phyloP scores from a whole-genome alignment of 306 rosid species.

The Rosa persica region DNA sequence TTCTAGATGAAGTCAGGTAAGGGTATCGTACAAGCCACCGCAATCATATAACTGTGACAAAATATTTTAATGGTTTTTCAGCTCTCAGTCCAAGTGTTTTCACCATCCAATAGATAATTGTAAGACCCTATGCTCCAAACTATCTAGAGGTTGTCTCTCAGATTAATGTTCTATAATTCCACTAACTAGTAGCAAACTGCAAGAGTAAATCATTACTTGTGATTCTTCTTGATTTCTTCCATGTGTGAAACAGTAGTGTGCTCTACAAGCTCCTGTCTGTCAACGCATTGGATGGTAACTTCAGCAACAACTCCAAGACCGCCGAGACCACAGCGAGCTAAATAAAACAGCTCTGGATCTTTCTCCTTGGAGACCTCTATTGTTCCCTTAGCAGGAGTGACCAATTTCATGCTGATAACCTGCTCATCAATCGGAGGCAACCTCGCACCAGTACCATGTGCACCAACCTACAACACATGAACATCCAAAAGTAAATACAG shows the following conservation, averaged over 20 bases:
- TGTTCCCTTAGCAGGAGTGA: constrained; percentile 95
- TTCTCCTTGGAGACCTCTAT: constrained; percentile 78
- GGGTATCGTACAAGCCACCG: too few relatives aligned
- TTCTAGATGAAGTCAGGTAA: too few relatives aligned
- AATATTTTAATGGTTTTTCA: background rate
- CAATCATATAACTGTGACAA: background rate
- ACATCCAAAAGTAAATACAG: background rate
- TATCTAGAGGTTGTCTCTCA: background rate
- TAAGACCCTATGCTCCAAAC: background rate
- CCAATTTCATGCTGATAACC: constrained; percentile 83
- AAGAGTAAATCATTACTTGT: constrained; percentile 56
- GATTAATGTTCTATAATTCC: constrained; percentile 9
- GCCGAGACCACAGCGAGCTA: constrained; percentile 98
- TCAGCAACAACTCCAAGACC: constrained; percentile 98
- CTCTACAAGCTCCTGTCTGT: constrained; percentile 96
- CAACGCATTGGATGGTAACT: constrained; percentile 96
- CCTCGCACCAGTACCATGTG: constrained; percentile 95
- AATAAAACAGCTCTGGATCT: constrained; percentile 85
- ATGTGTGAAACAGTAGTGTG: constrained; percentile 72
- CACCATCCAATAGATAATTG: background rate
- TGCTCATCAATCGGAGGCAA: constrained; percentile 98
- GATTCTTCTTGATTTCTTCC: constrained; percentile 90
- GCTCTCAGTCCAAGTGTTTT: background rate
- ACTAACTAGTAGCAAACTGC: constrained; percentile 14
- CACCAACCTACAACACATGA: constrained; percentile 78